phyloP scores from a whole-genome alignment of 495 filamentous ascomycete species.

The Glonium stellatum region DNA sequence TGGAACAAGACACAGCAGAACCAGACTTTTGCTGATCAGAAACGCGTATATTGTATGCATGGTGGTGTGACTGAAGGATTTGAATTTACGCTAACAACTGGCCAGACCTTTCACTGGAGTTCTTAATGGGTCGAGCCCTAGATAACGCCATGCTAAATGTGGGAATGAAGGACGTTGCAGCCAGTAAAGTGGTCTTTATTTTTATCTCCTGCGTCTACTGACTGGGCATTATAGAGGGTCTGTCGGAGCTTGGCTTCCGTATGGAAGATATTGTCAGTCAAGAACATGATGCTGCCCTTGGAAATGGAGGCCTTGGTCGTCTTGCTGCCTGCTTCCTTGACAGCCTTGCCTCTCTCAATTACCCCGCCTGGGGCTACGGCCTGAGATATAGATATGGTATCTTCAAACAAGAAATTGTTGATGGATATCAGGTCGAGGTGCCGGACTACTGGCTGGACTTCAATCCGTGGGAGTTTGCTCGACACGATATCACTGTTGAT shows the following conservation, averaged over 20 bases:
- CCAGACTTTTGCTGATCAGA: conserved; percentile 82
- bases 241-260: conserved; percentile 85
- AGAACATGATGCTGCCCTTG: conserved; percentile 92
- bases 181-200: conserved; percentile 45
- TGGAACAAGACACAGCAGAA: conserved; percentile 98
- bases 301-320: conserved; percentile 91
- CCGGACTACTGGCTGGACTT: conserved; percentile 99
- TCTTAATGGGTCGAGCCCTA: conserved; percentile 90
- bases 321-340: conserved; percentile 95
- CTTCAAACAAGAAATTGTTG: conserved; percentile 98
- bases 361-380: conserved; percentile 94
- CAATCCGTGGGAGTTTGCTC: conserved; percentile 97
- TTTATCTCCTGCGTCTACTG: background rate
- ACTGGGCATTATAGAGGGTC: conserved; percentile 51
- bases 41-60: conserved; percentile 76
- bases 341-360: conserved; percentile 89
- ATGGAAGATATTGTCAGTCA: conserved; percentile 93
- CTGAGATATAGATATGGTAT: conserved; percentile 95
- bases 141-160: conserved; percentile 99
- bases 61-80: background rate
- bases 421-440: conserved; percentile 95
- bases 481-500: conserved; percentile 89
- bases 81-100: background rate
- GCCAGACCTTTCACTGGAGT: conserved; percentile 81
- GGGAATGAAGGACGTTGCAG: conserved; percentile 76